Percentiles rank a stretch among this genome's conserved stretches.
These are phyloP conservation scores for Cyclospora cayetanensis DNA, from an alignment of 169 alveolate genomes.

Conservation along the genomic window DNA sequence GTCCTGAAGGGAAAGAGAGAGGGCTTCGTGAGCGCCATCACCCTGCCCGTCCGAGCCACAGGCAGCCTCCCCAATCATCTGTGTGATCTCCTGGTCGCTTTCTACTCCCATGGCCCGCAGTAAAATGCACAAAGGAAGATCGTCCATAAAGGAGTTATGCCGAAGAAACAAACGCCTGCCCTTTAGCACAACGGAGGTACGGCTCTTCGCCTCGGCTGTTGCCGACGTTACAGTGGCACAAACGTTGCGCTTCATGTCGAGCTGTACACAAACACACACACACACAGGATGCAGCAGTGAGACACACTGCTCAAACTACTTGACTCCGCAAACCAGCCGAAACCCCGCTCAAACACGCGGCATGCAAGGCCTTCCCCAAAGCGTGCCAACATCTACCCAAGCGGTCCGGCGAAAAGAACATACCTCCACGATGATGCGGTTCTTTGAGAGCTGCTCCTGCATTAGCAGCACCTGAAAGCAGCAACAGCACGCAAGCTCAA, in stretches of 20 bases:
- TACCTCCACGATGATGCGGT: conserved; percentile 98
- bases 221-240: conserved; percentile 98
- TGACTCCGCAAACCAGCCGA: too few relatives aligned
- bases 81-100: conserved; percentile 98
- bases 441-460: conserved; percentile 98
- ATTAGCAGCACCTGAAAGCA: conserved; percentile 93
- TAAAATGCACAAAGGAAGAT: conserved; percentile 96
- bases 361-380: too few relatives aligned
- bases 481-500: too few relatives aligned
- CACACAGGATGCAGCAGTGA: too few relatives aligned
- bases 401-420: neutral
- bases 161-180: conserved; percentile 93
- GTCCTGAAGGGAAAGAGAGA: conserved; percentile 67
- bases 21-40: conserved; percentile 37
- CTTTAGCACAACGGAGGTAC: conserved; percentile 96
- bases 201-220: conserved; percentile 97
- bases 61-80: conserved; percentile 90
- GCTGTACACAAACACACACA: conserved; percentile 58
- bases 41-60: conserved; percentile 2
- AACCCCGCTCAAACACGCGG: neutral
- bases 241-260: conserved; percentile 92
- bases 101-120: conserved; percentile 98
- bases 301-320: too few relatives aligned
- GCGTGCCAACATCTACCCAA: too few relatives aligned
- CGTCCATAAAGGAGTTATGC: conserved; percentile 96